A percentile compares a stretch with the other conserved stretches of the same genome.
Evolutionary conservation across 305 asterid species (phyloP).

Genomic region (Rubia balearica): DNA sequence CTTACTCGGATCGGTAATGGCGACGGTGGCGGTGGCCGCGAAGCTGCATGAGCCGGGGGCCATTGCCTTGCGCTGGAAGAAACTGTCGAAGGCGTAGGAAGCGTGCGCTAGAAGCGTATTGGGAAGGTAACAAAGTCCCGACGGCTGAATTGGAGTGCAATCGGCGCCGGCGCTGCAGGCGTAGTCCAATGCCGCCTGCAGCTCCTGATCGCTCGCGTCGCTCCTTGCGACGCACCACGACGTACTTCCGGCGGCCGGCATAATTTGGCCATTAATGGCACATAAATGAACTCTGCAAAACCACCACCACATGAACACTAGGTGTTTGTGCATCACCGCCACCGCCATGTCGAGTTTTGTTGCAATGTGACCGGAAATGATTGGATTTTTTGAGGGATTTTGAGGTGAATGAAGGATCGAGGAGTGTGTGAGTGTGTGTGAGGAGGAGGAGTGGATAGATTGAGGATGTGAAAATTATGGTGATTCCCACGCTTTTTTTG

Average conservation of each 20-base stretch:
- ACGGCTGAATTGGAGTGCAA: conserved; percentile 46
- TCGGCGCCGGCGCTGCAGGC: conserved; percentile 82
- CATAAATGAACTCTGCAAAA: conserved; percentile 5
- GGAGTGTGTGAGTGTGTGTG: conserved; percentile 2
- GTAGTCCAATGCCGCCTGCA: conserved; percentile 62
- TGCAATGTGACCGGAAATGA: conserved; percentile 4
- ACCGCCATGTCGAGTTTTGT: conserved; percentile 13
- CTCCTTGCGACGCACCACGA: conserved; percentile 81
- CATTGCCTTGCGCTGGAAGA: conserved; percentile 49
- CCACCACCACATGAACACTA: not conserved
- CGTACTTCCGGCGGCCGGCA: conserved; percentile 15
- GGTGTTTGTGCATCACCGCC: conserved; percentile 21
- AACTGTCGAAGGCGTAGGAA: conserved; percentile 80
- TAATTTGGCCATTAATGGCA: conserved; percentile 12
- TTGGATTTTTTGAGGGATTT: too few relatives aligned
- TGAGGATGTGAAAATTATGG: conserved; percentile 11
- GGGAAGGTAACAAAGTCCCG: conserved; percentile 70
- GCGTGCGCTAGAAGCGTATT: conserved; percentile 80
- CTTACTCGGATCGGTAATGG: conserved; percentile 83
- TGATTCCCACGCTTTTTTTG: conserved; percentile 4
- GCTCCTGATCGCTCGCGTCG: conserved; percentile 49
- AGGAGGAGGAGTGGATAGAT: not conserved
- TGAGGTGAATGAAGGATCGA: not conserved
- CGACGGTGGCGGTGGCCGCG: conserved; percentile 60
- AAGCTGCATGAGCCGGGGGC: conserved; percentile 75